phyloP scores from a whole-genome alignment of 2,329 filamentous ascomycete genomes.

The Chaetothyriales sp. region DNA sequence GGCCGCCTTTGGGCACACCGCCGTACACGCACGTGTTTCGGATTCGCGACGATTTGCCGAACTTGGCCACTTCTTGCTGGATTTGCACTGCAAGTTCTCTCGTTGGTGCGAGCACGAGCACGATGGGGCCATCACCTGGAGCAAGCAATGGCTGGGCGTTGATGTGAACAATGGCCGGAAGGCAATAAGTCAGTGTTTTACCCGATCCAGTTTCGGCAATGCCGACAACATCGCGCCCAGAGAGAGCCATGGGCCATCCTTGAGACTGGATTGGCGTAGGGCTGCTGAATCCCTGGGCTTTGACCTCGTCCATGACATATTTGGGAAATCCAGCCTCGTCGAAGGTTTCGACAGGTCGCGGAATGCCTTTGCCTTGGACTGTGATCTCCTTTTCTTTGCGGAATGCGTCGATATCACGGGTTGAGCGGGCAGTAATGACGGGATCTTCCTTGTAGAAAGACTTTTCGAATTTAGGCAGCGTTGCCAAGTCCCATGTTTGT shows the following conservation, averaged over 20 bases:
- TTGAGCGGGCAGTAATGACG: conserved; percentile 58
- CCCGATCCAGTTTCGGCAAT: conserved; percentile 97
- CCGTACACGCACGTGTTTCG: conserved; percentile 98
- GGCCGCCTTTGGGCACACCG: conserved; percentile 93
- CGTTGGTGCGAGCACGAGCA: conserved; percentile 87
- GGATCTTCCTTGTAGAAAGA: conserved; percentile 96
- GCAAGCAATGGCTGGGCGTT: conserved; percentile 95
- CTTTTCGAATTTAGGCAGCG: conserved; percentile 94
- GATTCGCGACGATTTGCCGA: conserved; percentile 93
- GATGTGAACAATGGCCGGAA: conserved; percentile 97
- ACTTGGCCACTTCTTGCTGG: conserved; percentile 96
- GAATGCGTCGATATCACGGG: conserved; percentile 75
- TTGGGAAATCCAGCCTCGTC: conserved; percentile 94
- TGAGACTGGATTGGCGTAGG: conserved; percentile 96
- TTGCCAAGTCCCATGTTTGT: conserved; percentile 69
- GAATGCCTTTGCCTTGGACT: conserved; percentile 64
- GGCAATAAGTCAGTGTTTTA: conserved; percentile 97
- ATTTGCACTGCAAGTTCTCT: conserved; percentile 98
- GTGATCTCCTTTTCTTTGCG: conserved; percentile 74
- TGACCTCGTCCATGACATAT: conserved; percentile 97
- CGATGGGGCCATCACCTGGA: conserved; percentile 90
- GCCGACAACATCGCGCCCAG: conserved; percentile 90
- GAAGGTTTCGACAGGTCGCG: conserved; percentile 90
- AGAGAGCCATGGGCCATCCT: conserved; percentile 97
- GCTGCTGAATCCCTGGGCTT: conserved; percentile 86